Evolutionary conservation across 768 basidiomycete genomes (phyloP).

Genomic region (Suillus lakei): DNA sequence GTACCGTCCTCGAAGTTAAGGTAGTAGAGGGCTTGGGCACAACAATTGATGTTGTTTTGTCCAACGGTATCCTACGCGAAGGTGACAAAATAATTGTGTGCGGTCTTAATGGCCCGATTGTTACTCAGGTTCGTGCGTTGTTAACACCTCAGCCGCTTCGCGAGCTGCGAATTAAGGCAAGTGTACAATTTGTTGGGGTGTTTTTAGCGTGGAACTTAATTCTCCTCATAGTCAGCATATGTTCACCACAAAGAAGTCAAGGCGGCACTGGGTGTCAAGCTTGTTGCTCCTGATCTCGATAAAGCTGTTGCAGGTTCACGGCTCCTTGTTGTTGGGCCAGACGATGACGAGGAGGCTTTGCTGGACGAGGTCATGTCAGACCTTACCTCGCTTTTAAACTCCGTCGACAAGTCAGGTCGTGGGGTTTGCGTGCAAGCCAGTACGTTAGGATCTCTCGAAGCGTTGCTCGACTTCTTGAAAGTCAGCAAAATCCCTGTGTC

Average conservation of each 20-base stretch:
- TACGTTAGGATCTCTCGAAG: constrained; percentile 96
- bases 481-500: constrained; percentile 96
- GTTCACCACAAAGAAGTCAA: constrained; percentile 98
- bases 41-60: constrained; percentile 95
- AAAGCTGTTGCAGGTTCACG: constrained; percentile 98
- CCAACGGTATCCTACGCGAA: constrained; percentile 91
- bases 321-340: constrained; percentile 88
- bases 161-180: constrained; percentile 93
- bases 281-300: constrained; percentile 92
- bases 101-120: constrained; percentile 96
- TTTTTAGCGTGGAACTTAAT: constrained; percentile 9
- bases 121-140: constrained; percentile 91
- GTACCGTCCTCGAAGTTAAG: constrained; percentile 98
- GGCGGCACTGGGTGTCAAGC: constrained; percentile 95
- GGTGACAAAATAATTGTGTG: constrained; percentile 95
- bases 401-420: constrained; percentile 92
- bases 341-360: constrained; percentile 95
- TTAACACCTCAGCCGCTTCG: constrained; percentile 96
- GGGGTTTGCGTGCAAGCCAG: constrained; percentile 98
- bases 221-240: constrained; percentile 74
- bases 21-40: constrained; percentile 97
- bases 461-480: constrained; percentile 94
- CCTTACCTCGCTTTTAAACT: constrained; percentile 83
- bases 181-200: constrained; percentile 18
- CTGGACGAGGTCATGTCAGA: constrained; percentile 98